phyloP scores from a whole-genome alignment of 1,139 yeast genomes.

The Meyerozyma elateridarum region DNA sequence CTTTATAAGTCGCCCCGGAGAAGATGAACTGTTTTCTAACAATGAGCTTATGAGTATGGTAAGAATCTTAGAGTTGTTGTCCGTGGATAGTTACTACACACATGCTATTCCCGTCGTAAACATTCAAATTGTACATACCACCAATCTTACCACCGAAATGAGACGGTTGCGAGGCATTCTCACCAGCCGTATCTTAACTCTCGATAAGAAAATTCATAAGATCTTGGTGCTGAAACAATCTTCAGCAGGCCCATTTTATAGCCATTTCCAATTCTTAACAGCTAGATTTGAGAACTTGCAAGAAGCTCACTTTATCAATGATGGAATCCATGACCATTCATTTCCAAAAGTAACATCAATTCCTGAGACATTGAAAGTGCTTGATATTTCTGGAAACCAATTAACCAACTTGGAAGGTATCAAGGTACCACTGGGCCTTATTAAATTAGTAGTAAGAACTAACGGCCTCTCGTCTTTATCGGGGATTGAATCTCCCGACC shows the following conservation, averaged over 20 bases:
- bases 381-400: constrained; percentile 19
- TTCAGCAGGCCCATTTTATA: constrained; percentile 6
- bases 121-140: constrained; percentile 15
- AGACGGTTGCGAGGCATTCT: constrained; percentile 9
- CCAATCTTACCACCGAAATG: constrained; percentile 7
- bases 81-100: constrained; percentile 16
- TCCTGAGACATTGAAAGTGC: constrained; percentile 10
- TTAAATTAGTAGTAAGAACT: constrained; percentile 14
- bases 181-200: constrained; percentile 13
- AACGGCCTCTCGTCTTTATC: constrained; percentile 16
- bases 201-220: constrained; percentile 14
- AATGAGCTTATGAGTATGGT: constrained; percentile 2
- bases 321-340: constrained; percentile 13
- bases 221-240: constrained; percentile 13
- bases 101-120: constrained; percentile 12
- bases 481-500: constrained; percentile 13
- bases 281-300: constrained; percentile 12
- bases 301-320: constrained; percentile 18
- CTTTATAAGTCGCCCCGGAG: constrained; percentile 7
- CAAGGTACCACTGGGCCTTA: constrained; percentile 13
- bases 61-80: constrained; percentile 17
- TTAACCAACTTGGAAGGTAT: constrained; percentile 14
- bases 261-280: constrained; percentile 9
- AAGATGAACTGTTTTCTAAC: constrained; percentile 9
- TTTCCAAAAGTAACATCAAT: constrained; percentile 5